Evolutionary conservation across 208 protist genomes (phyloP).

Genomic region (Leishmania amazonensis): DNA sequence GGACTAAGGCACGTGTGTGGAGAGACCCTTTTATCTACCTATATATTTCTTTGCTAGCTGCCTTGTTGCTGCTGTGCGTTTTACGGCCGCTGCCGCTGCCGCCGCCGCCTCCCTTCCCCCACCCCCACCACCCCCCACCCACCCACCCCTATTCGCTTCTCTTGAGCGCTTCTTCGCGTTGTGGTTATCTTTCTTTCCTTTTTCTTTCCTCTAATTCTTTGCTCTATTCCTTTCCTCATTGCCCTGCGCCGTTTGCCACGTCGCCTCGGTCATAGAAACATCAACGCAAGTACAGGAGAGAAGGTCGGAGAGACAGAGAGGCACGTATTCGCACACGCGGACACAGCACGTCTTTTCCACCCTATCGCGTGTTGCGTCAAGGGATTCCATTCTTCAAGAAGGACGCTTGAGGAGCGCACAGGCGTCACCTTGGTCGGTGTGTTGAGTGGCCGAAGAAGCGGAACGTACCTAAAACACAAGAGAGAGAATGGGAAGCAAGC

Average conservation of each 20-base stretch:
- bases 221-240: not conserved
- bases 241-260: not conserved
- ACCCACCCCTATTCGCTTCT: not conserved
- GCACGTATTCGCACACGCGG: not conserved
- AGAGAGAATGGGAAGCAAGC: constrained; percentile 31
- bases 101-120: no score
- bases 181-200: no score
- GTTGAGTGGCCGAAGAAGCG: not conserved
- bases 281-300: not conserved
- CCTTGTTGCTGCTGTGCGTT: not conserved
- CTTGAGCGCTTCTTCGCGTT: not conserved
- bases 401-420: not conserved
- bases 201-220: not conserved
- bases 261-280: not conserved
- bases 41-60: no score
- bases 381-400: not conserved
- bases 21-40: no score
- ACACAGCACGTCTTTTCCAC: not conserved
- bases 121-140: not conserved
- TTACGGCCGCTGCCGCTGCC: no score
- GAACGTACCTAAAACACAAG: not conserved
- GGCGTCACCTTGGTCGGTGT: not conserved
- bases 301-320: not conserved
- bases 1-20: no score
- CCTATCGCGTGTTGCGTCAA: not conserved